Evolutionary conservation across 352 stramenopile genomes (phyloP).

Genomic region (Bremia lactucae): DNA sequence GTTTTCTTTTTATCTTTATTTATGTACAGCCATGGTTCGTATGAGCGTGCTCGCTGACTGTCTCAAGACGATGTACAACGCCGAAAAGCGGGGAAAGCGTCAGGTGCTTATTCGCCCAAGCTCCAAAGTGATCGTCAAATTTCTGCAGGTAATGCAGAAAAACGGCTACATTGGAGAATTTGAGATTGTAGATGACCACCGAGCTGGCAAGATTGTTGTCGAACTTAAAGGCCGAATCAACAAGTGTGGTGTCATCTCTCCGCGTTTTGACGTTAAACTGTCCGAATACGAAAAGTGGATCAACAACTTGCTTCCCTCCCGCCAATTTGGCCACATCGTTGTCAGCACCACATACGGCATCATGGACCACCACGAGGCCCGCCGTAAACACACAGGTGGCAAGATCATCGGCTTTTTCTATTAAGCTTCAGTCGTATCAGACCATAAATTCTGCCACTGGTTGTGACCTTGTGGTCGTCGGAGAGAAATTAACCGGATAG

Average conservation of each 20-base stretch:
- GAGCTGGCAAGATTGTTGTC: conserved; percentile 98
- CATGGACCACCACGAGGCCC: conserved; percentile 90
- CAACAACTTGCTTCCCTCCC: conserved; percentile 96
- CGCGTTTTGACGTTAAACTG: conserved; percentile 96
- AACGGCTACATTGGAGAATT: conserved; percentile 99
- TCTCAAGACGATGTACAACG: conserved; percentile 99
- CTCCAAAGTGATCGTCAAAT: conserved; percentile 99
- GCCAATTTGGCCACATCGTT: conserved; percentile 99
- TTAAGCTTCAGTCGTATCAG: conserved; percentile 40
- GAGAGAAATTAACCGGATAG: conserved; percentile 25
- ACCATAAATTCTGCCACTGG: conserved; percentile 7
- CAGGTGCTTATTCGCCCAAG: conserved; percentile 98
- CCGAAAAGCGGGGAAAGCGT: conserved; percentile 99
- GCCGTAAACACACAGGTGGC: conserved; percentile 99
- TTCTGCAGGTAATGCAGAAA: conserved; percentile 99
- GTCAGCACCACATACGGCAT: conserved; percentile 85
- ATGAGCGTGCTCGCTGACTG: conserved; percentile 99
- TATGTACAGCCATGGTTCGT: conserved; percentile 92
- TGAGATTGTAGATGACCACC: conserved; percentile 99
- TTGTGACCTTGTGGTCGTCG: conserved; percentile 13
- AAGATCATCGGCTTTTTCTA: conserved; percentile 99
- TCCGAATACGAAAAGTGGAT: conserved; percentile 99
- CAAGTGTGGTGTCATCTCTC: conserved; percentile 99
- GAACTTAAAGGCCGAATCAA: conserved; percentile 98
- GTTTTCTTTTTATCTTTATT: conserved; percentile 12